Conservation (phyloP, 805 yeast species). For the Saturnispora zaruensis region DNA sequence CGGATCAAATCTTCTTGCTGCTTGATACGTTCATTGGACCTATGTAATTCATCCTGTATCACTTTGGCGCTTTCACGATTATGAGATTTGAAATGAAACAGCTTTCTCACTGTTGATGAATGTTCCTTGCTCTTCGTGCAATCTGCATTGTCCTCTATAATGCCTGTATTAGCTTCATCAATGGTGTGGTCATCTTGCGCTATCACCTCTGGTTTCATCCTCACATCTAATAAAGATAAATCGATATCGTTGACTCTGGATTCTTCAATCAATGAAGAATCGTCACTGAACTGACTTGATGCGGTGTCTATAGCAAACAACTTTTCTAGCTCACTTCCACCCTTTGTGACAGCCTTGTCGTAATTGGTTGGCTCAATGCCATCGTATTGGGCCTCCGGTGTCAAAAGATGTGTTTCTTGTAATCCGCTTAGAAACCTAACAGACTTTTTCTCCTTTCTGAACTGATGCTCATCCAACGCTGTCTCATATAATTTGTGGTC, state of each 20-base stretch:
- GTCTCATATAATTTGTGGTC: conserved; percentile 2
- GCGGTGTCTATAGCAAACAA: neutral
- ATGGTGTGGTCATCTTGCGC: neutral
- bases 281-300: no score
- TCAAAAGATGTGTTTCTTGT: neutral
- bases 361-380: neutral
- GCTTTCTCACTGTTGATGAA: neutral
- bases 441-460: conserved; percentile 2
- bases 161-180: neutral
- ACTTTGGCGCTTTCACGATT: neutral
- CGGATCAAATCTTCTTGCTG: neutral
- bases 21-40: neutral
- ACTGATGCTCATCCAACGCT: neutral
- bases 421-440: conserved; percentile 7
- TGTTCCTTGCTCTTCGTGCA: neutral
- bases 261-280: neutral
- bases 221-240: neutral
- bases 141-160: neutral
- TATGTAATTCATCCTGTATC: neutral
- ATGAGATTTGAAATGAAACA: neutral
- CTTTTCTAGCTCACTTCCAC: neutral
- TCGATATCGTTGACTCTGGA: neutral
- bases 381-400: neutral
- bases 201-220: neutral
- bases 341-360: neutral